Percentiles rank a stretch among this genome's conserved stretches.
Evolutionary conservation across 306 rosid genomes (phyloP).

Genomic region (Alnus rubra): DNA sequence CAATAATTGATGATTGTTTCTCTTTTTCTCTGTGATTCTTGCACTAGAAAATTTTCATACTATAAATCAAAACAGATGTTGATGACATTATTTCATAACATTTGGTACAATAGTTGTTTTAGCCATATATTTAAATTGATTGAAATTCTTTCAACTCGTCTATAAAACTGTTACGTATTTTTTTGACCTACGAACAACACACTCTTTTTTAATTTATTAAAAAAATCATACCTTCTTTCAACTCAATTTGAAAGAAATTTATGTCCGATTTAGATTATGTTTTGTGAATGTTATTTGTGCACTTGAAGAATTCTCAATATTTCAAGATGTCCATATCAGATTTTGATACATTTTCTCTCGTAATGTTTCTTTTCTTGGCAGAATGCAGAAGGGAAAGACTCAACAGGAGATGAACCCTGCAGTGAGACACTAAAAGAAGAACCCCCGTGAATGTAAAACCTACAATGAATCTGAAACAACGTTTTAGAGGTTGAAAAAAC

Average conservation of each 20-base stretch:
- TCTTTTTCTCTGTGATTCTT: background rate
- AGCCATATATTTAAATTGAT: no score
- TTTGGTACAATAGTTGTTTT: background rate
- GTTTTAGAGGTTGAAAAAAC: background rate
- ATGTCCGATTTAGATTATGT: background rate
- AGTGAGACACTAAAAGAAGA: slow-evolving; percentile 12
- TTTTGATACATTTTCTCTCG: background rate
- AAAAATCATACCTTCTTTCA: no score
- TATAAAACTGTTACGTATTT: no score
- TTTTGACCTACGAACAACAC: no score
- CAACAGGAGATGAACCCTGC: slow-evolving; percentile 11
- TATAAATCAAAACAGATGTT: background rate
- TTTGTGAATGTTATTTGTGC: background rate
- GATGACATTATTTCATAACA: background rate
- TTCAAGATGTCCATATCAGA: background rate
- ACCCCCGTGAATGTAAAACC: background rate
- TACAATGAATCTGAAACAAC: slow-evolving; percentile 4
- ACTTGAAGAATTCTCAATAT: background rate
- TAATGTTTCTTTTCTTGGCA: background rate
- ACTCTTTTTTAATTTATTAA: no score
- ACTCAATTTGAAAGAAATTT: no score
- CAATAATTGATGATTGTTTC: background rate
- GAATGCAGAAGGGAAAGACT: slow-evolving; percentile 3
- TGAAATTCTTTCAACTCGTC: no score
- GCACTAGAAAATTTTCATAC: background rate